Conservation (phyloP, 106 monocot species). For the Dioscorea alata region DNA sequence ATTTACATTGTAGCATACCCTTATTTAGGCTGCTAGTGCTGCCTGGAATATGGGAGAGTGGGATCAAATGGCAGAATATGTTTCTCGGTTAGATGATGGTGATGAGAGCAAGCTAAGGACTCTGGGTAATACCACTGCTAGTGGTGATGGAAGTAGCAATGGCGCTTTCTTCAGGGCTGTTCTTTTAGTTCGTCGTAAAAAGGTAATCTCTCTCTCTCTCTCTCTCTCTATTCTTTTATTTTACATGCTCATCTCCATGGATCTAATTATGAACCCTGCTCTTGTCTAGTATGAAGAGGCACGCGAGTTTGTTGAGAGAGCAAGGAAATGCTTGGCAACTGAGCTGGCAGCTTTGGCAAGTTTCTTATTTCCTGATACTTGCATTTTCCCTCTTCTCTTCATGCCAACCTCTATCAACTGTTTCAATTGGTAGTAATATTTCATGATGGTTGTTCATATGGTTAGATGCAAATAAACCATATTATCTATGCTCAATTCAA, state of each 20-base stretch:
- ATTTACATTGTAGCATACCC: neutral
- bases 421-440: too few relatives aligned
- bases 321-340: conserved; percentile 93
- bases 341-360: conserved; percentile 93
- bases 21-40: conserved; percentile 83
- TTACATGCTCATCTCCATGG: neutral
- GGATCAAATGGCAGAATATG: conserved; percentile 99
- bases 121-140: conserved; percentile 58
- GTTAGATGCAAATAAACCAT: too few relatives aligned
- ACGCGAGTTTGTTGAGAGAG: conserved; percentile 78
- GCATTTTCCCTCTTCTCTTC: neutral
- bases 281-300: conserved; percentile 86
- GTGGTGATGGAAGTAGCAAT: conserved; percentile 97
- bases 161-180: conserved; percentile 97
- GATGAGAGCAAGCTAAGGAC: conserved; percentile 82
- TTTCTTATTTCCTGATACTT: neutral
- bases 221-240: neutral
- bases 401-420: too few relatives aligned
- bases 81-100: conserved; percentile 87
- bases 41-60: conserved; percentile 99
- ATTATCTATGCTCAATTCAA: too few relatives aligned
- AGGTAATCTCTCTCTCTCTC: conserved; percentile 29
- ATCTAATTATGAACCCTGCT: conserved; percentile 4
- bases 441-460: too few relatives aligned
- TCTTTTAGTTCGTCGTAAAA: conserved; percentile 75